Base-by-base conservation (phyloP, 441 rosid species). In the Adansonia grandidieri region DNA sequence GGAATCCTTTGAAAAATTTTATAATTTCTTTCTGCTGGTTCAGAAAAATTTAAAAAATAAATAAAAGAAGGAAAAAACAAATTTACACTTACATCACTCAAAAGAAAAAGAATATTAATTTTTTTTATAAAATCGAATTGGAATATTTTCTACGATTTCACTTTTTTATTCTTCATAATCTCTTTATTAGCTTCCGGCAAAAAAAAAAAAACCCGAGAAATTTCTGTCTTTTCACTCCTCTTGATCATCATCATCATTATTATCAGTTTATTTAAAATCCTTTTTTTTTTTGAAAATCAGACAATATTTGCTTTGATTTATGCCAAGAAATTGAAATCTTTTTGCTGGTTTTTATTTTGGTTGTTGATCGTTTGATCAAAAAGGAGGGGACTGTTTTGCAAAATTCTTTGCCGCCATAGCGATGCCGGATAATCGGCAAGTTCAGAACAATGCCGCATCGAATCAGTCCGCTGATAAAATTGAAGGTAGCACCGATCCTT, bases 401-500 rank as follows among this genome's bases (percentile, higher is more conserved):
- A 71, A 81, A 72, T 76, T 70, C 75, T 79, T 74, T 20, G 54
- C 73, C n/a, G 50, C 56, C 71, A 82, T 81, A 84, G 84, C 82
- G 88, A 91, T 91, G 93, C 89, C 93, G 54, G 96, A 83, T 70
- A 85, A 85, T 81, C 87, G 87, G 80, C 89, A 85, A 83, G 85
- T 84, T 69, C 87, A 87, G 79, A 88, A 73, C 89, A 88, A 87
- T 84, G 81, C 82, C 62, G 86, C 80, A 44, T 80, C 91, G n/a
- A 82, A 80, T 88, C 90, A 84, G 78, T 88, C 93, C 63, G 74
- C 89, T 73, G 93, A 84, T n/a, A 84, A 85, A 75, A 84, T 86
- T 73, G 83, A 88, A 86, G 93, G 93, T 87, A 86, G 71, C 80
- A 61, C 17, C 73, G 73, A 45, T 68, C 47, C 73, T 68, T 45